These are phyloP conservation scores for Sugiyamaella smithiae DNA, from an alignment of 805 yeast species.

Conservation along the genomic window DNA sequence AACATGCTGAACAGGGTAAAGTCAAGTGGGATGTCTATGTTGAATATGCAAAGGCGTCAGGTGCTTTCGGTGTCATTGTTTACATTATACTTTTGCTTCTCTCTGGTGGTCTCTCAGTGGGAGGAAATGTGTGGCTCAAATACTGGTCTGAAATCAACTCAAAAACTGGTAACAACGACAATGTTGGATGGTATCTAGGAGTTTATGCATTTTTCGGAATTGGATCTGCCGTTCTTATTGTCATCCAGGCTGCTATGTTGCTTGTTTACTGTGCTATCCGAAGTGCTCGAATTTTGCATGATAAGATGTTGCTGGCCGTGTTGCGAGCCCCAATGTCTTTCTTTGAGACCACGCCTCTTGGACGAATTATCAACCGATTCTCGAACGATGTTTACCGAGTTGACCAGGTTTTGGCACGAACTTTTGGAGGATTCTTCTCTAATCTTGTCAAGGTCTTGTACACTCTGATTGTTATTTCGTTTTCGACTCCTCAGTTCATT, in stretches of 20 bases:
- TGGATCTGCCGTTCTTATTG: conserved; percentile 55
- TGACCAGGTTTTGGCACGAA: conserved; percentile 64
- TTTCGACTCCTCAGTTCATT: conserved; percentile 85
- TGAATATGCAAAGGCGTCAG: conserved; percentile 87
- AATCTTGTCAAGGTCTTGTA: conserved; percentile 44
- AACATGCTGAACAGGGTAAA: conserved; percentile 88
- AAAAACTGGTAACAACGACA: conserved; percentile 63
- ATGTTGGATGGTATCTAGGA: conserved; percentile 66
- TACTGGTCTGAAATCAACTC: conserved; percentile 95
- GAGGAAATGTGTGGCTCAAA: conserved; percentile 87
- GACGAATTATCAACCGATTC: conserved; percentile 85
- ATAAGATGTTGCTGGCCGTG: conserved; percentile 68
- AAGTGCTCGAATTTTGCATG: conserved; percentile 71
- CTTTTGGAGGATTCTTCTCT: conserved; percentile 40
- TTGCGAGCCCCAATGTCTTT: conserved; percentile 92
- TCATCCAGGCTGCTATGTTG: conserved; percentile 64
- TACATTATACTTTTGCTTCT: conserved; percentile 55
- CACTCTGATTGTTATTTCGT: conserved; percentile 77
- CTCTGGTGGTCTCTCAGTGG: conserved; percentile 60
- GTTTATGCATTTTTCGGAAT: conserved; percentile 76
- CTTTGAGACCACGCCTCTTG: conserved; percentile 94
- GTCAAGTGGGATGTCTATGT: conserved; percentile 84
- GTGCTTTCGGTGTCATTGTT: conserved; percentile 57
- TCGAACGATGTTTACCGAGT: conserved; percentile 87
- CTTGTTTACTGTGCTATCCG: conserved; percentile 81